Conservation (phyloP, 257 asterid genomes). For the Nicotiana undulata region DNA sequence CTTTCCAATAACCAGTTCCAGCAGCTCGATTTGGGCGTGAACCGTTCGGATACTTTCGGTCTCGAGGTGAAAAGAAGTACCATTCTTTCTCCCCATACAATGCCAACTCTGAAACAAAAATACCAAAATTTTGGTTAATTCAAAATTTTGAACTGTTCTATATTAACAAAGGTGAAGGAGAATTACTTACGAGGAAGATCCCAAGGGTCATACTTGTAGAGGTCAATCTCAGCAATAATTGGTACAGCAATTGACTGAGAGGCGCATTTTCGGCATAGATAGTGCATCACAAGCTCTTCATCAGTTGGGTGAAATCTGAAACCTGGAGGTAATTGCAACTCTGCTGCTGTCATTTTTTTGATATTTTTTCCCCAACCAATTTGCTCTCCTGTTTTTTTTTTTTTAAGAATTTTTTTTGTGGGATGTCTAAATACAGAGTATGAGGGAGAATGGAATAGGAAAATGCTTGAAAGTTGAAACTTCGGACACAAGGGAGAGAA, state of each 20-base stretch:
- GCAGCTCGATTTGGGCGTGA: slow-evolving; percentile 90
- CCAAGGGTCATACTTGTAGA: slow-evolving; percentile 83
- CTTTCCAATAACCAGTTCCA: slow-evolving; percentile 88
- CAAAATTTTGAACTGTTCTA: not conserved
- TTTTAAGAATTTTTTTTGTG: not conserved
- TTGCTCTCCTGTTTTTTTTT: not conserved
- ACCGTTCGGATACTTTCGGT: slow-evolving; percentile 87
- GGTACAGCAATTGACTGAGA: slow-evolving; percentile 56
- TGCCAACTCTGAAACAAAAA: slow-evolving; percentile 39
- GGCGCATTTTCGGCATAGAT: slow-evolving; percentile 63
- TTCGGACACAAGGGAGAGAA: slow-evolving; percentile 33
- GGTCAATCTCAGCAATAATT: slow-evolving; percentile 72
- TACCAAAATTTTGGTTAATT: not conserved
- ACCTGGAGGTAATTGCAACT: slow-evolving; percentile 73
- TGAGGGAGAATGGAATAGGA: slow-evolving; percentile 9
- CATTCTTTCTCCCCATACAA: slow-evolving; percentile 87
- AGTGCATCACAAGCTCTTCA: slow-evolving; percentile 83
- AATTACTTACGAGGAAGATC: slow-evolving; percentile 57
- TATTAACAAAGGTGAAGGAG: not conserved
- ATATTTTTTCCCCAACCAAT: not conserved
- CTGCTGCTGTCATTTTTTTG: slow-evolving; percentile 32
- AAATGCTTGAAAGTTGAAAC: slow-evolving; percentile 46
- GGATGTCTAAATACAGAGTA: not conserved
- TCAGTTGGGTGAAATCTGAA: slow-evolving; percentile 90
- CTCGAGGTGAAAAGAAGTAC: slow-evolving; percentile 88